Evolutionary conservation across 2,329 filamentous ascomycete genomes (phyloP).

Genomic region (Scedosporium minutisporum): DNA sequence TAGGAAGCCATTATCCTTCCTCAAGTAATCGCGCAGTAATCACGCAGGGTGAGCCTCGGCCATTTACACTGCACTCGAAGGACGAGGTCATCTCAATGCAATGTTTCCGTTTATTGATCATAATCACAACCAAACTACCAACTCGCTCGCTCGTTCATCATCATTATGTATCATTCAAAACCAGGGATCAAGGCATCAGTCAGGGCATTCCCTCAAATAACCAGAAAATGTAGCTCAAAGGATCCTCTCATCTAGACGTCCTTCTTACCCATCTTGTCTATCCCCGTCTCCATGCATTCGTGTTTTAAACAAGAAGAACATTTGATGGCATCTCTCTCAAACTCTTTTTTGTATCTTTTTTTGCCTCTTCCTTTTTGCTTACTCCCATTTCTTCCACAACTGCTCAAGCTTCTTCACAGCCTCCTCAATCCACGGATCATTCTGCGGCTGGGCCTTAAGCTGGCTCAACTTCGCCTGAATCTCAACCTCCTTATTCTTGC

Average conservation of each 20-base stretch:
- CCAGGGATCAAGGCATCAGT: neutral
- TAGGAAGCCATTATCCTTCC: no score
- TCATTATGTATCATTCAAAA: slow-evolving; percentile 3
- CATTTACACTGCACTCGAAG: neutral
- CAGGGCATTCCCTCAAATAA: no score
- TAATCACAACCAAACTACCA: neutral
- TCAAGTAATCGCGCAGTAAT: no score
- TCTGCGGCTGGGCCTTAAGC: slow-evolving; percentile 24
- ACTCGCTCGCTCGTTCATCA: neutral
- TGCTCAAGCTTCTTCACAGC: slow-evolving; percentile 39
- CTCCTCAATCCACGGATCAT: slow-evolving; percentile 26
- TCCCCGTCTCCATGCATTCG: neutral
- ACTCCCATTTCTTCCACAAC: slow-evolving; percentile 51
- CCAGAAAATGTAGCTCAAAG: neutral
- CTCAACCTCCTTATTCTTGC: slow-evolving; percentile 49
- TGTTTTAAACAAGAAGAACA: neutral
- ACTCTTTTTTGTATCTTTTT: neutral
- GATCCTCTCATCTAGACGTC: neutral
- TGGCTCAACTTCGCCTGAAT: slow-evolving; percentile 44
- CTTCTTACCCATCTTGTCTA: neutral
- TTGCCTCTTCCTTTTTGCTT: slow-evolving; percentile 13
- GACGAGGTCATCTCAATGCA: neutral
- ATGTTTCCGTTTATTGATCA: neutral
- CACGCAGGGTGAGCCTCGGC: no score
- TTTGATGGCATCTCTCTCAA: neutral